Percentiles rank a stretch among this genome's conserved stretches.
These are phyloP conservation scores for Neonectria punicea DNA, from an alignment of 2,329 filamentous ascomycete species.

Conservation along the genomic window DNA sequence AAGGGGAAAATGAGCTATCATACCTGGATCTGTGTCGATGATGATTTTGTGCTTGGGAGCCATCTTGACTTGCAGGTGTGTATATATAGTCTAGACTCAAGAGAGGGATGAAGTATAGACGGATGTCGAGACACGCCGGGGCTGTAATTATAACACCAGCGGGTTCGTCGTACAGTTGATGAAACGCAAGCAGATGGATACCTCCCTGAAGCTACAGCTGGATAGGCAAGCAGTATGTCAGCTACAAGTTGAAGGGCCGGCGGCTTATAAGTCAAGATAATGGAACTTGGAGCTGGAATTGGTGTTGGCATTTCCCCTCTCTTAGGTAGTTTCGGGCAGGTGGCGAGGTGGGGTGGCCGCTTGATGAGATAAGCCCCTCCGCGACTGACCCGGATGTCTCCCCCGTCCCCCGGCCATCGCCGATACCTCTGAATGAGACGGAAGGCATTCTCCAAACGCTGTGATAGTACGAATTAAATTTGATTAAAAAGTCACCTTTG, in stretches of 20 bases:
- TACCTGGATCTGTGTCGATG: conserved; percentile 94
- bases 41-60: conserved; percentile 81
- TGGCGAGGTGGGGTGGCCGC: not conserved
- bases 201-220: not conserved
- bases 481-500: too few relatives aligned
- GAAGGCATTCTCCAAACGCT: not conserved
- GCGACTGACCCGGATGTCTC: not conserved
- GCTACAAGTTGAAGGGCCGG: not conserved
- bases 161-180: not conserved
- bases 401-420: not conserved
- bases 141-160: not conserved
- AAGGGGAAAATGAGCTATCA: conserved; percentile 19
- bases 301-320: conserved; percentile 4
- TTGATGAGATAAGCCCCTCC: conserved; percentile 35
- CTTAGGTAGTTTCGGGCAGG: not conserved
- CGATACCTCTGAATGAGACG: not conserved
- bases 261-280: conserved; percentile 4
- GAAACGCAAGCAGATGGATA: not conserved
- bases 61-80: conserved; percentile 55
- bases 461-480: too few relatives aligned
- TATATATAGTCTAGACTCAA: not conserved
- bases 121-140: not conserved
- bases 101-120: not conserved
- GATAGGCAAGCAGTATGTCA: conserved; percentile 1
- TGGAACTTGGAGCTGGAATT: not conserved